These are phyloP conservation scores for Blastobotrys americana DNA, from an alignment of 805 yeast genomes.

Conservation along the genomic window DNA sequence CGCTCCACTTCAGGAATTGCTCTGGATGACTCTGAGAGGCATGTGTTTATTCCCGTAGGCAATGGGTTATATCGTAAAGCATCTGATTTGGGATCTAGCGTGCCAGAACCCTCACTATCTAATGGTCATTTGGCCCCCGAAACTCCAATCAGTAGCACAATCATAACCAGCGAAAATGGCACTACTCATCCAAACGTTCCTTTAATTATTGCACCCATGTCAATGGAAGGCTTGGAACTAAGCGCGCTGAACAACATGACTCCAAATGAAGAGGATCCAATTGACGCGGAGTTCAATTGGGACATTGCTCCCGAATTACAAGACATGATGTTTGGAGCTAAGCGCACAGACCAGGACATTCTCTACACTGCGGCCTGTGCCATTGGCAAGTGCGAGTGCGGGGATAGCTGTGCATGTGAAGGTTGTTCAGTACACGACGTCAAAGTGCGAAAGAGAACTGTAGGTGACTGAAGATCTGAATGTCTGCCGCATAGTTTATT, in stretches of 20 bases:
- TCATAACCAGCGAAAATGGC: neutral
- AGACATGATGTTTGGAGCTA: neutral
- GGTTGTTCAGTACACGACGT: slow-evolving; percentile 29
- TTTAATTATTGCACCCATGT: slow-evolving; percentile 28
- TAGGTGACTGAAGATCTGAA: too few relatives aligned
- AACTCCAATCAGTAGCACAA: slow-evolving; percentile 1
- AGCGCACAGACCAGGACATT: slow-evolving; percentile 20
- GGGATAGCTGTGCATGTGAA: slow-evolving; percentile 30
- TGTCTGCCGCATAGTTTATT: neutral
- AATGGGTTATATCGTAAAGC: slow-evolving; percentile 27
- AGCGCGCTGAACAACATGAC: neutral
- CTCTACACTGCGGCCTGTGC: slow-evolving; percentile 31
- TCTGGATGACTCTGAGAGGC: too few relatives aligned
- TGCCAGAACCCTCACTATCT: neutral
- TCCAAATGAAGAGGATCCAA: slow-evolving; percentile 10
- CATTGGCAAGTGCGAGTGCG: slow-evolving; percentile 34
- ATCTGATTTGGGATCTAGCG: slow-evolving; percentile 13
- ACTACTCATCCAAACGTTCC: slow-evolving; percentile 1
- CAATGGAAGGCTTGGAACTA: slow-evolving; percentile 13
- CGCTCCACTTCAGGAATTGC: too few relatives aligned
- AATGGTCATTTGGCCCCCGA: neutral
- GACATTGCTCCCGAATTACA: slow-evolving; percentile 1
- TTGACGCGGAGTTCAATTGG: slow-evolving; percentile 7
- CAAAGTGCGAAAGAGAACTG: too few relatives aligned
- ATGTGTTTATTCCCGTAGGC: slow-evolving; percentile 30